Evolutionary conservation across 1,139 yeast genomes (phyloP), one percentile per base, ranked within the genome.

Genomic region (Magnusiomyces paraingens): DNA sequence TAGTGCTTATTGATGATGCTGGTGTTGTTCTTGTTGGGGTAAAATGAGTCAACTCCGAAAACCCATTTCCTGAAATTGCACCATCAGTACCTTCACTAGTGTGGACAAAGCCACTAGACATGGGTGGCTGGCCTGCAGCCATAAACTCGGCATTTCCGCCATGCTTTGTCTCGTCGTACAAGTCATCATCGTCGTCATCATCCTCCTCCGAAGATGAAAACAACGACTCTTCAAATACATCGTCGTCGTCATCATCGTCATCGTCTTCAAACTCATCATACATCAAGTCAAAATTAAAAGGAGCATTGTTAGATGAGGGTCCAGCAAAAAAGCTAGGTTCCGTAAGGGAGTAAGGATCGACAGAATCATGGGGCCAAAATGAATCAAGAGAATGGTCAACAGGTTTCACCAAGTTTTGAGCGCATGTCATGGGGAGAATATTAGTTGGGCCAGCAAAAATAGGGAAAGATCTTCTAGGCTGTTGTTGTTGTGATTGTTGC

Each of bases 221-320:
- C 11, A 50, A 14, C 32, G 32, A 26, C 32, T 26, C 32, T 10
- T 15, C 15, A 3, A 29, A 29, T 1, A 42, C 41, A 26, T 49
- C 52, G 29, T 59, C 58, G n/a, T 67, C 70, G 15, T 70, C 69
- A 46, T 66, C 65, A 50, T 70, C 73, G n/a, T 64, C 67, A 38
- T 64, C 66, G 29, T 62, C 66, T 36, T 63, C 67, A 4, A 64
- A 62, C 20, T 55, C 53, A 40, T 62, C 64, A 50, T 42, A 47
- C 21, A 40, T 22, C 17, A 15, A 38, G 32, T 26, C 32, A 26
- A 5, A 26, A 8, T 26, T 26, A 26, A 26, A 26, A 8, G 8
- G 32, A 26, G 32, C 8, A 26, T 4, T 4, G 8, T 4, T 26
- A 8, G 32, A 26, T 4, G 32, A 26, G 32, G 32, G 32, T 26